Base-by-base conservation (phyloP, 2,329 filamentous ascomycete species). In the Trichoderma brevicompactum region DNA sequence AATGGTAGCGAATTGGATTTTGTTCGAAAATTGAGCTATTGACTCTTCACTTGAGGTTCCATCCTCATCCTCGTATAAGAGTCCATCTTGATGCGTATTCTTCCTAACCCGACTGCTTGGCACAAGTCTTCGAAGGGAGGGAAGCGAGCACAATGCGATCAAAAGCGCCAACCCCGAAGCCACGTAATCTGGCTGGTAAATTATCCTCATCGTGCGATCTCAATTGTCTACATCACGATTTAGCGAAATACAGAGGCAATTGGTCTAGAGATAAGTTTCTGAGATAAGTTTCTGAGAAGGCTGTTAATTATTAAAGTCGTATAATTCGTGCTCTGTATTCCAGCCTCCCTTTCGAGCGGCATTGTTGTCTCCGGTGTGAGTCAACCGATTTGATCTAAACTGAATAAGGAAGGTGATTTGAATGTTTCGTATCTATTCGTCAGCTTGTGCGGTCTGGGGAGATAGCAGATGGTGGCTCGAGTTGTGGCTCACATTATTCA, bases 341-440 rank as follows among this genome's bases (percentile, higher is more conserved):
- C 23, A 28, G 2, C 5, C 23, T 28, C 23, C 23, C 34, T 23
- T 28, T 28, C 23, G 9, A 50, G 36, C 13, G 52, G 46, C 36
- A 34, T 41, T 49, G 32, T 36, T 32, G 44, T 61, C 46, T 38
- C 44, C 46, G 23, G 58, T 34, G 56, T 61, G 58, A 61, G 58
- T 61, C 58, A 61, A 61, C 15, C 15, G 46, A 9, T 38, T 36
- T 6, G 48, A 43, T 43, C 58, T 61, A 61, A 34, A 58, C 58
- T 61, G 34, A 28, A 61, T 61, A n/a, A 5, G 58, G 58, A 48
- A 61, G 58, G 58, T 50, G 52, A 36, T 61, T 61, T 61, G 23
- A 28, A 5, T 61, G 58, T 43, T 12, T 28, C 46, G n/a, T 49
- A 19, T 38, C 9, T 43, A 50, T 19, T 61, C 46, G 58, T 34